Conservation (phyloP, 2,329 filamentous ascomycete genomes). For the Graphilbum fragrans region DNA sequence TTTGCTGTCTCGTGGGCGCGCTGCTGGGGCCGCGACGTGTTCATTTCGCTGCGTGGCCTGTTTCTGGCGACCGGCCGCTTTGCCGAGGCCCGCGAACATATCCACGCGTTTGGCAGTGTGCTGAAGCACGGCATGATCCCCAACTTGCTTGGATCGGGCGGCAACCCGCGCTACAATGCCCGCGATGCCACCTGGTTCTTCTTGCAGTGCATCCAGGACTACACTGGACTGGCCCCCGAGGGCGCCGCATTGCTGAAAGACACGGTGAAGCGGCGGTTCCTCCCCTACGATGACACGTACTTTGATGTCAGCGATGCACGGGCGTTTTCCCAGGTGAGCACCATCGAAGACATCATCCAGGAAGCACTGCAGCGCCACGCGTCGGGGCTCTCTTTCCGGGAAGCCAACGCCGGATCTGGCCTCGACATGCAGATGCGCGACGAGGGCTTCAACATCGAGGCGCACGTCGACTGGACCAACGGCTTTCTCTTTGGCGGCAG, state of each 20-base stretch:
- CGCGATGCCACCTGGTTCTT: conserved; percentile 98
- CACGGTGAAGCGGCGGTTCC: conserved; percentile 70
- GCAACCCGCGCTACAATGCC: conserved; percentile 83
- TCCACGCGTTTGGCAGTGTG: conserved; percentile 87
- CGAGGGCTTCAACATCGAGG: conserved; percentile 83
- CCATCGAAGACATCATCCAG: conserved; percentile 80
- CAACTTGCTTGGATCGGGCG: conserved; percentile 79
- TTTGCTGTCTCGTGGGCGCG: conserved; percentile 90
- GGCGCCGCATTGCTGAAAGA: conserved; percentile 63
- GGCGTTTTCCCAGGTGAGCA: conserved; percentile 76
- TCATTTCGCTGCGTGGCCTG: conserved; percentile 89
- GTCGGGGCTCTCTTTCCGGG: conserved; percentile 77
- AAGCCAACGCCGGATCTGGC: conserved; percentile 81
- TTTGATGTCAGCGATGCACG: conserved; percentile 70
- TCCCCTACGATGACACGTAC: conserved; percentile 94
- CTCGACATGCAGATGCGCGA: conserved; percentile 90
- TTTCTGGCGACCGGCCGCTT: conserved; percentile 83
- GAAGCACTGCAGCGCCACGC: conserved; percentile 90
- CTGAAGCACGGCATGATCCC: conserved; percentile 98
- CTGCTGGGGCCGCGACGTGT: conserved; percentile 95
- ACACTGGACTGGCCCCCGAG: conserved; percentile 67
- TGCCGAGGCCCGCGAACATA: conserved; percentile 83
- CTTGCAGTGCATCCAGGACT: conserved; percentile 91
- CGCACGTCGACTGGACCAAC: conserved; percentile 81
- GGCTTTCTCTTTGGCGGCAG: conserved; percentile 92